Base-by-base conservation (phyloP, 257 asterid genomes). In the Nicotiana noctiflora region DNA sequence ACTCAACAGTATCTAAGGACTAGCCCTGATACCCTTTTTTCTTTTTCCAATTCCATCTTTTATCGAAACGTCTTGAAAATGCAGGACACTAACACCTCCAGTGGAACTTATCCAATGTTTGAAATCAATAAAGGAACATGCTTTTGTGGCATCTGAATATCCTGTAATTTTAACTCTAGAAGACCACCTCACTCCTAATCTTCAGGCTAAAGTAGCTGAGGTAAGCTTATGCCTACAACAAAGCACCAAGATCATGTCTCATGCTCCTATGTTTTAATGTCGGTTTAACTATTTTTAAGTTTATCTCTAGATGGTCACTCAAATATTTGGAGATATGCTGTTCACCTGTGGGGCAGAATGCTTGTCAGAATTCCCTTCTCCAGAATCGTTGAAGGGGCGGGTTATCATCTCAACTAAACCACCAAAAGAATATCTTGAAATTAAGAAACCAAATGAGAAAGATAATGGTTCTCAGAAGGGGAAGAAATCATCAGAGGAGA, bases 201-300 rank as follows among this genome's bases (percentile, higher is more conserved):
- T 94, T 81, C 98, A 94, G 60, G 93, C 95, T 57, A 89, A 85
- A 89, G 98, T 91, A 12, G 97, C 98, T 14, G 86, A 86, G 89
- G 98, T 90, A 40, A 75, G 75, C 75, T 52, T 25, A 29, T 29
- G 23, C 4, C 70, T 61, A 64, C 53, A 27, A 23, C 51, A n/a
- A 19, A 72, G 21, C 40, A 67, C 3, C 1, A 18, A 4, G 4
- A 53, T 3, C n/a, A 19, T 55, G 52, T 27, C 15, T 13, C 27
- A 46, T 7, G 34, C 29, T 29, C 46, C 25, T 3, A 37, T 52
- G 15, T 1, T 77, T 81, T 27, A 34, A 4, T 65, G 11, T 52
- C n/a, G 25, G 31, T 59, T 40, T 80, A 56, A 80, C 23, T 7
- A 31, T 9, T 13, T 56, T 32, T 56, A 23, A 27, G 49, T 77